Evolutionary conservation across 192 early-diverging fungal species (phyloP).

Genomic region (Backusella tuberculispora): DNA sequence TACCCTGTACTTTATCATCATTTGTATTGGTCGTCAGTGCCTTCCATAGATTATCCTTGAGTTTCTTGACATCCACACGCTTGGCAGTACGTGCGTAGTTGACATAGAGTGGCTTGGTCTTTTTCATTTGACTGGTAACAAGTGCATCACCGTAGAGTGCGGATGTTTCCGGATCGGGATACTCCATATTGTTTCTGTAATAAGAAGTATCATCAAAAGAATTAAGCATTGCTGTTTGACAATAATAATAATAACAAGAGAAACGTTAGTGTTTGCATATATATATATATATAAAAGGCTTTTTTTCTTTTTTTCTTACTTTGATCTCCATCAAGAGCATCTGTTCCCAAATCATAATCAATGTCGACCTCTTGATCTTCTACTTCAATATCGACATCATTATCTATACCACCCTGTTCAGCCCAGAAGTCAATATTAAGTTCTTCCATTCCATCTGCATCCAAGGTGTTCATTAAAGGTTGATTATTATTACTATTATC

Average conservation of each 20-base stretch:
- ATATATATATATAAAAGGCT: not conserved
- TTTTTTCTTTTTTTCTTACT: constrained; percentile 8
- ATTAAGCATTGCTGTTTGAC: constrained; percentile 18
- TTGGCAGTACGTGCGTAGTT: constrained; percentile 90
- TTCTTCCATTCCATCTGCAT: constrained; percentile 27
- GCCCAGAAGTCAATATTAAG: constrained; percentile 53
- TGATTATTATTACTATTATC: not conserved
- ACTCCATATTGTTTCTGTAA: constrained; percentile 42
- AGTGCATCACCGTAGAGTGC: constrained; percentile 41
- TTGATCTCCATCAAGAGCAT: constrained; percentile 34
- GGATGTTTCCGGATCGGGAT: constrained; percentile 42
- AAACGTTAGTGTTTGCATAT: not conserved
- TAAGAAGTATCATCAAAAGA: constrained; percentile 43
- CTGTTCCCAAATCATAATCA: constrained; percentile 32
- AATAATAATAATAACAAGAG: not conserved
- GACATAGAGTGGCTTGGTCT: constrained; percentile 68
- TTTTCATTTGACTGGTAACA: constrained; percentile 49
- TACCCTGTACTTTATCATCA: constrained; percentile 48
- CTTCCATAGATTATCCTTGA: constrained; percentile 98
- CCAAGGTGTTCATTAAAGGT: not conserved
- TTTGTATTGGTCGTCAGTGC: constrained; percentile 49
- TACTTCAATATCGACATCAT: not conserved
- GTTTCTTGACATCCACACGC: constrained; percentile 90
- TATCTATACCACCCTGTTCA: constrained; percentile 27
- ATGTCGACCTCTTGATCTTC: constrained; percentile 28